A percentile compares a stretch with the other conserved stretches of the same genome.
Evolutionary conservation across 73 alveolate genomes (phyloP).

Genomic region (Halteria grandinella): DNA sequence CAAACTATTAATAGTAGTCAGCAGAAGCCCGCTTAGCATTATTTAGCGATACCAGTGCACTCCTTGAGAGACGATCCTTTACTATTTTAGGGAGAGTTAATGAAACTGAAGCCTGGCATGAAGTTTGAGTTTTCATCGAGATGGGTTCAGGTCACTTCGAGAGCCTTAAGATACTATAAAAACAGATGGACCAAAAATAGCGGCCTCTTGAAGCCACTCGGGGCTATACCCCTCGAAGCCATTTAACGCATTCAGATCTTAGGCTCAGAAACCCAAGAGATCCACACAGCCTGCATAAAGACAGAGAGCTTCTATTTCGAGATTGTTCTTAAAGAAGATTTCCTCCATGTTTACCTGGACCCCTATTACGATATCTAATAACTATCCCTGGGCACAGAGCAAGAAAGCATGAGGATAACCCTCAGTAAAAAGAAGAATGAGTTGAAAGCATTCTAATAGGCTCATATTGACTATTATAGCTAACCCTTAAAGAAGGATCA

Average conservation of each 20-base stretch:
- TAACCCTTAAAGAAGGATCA: slow-evolving; percentile 6
- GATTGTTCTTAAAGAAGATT: slow-evolving; percentile 1
- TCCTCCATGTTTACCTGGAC: slow-evolving; percentile 20
- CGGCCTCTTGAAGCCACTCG: slow-evolving; percentile 9
- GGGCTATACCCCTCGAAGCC: slow-evolving; percentile 32
- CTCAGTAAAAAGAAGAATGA: slow-evolving; percentile 14
- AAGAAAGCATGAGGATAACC: not conserved
- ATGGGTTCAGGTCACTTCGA: slow-evolving; percentile 29
- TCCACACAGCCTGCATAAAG: slow-evolving; percentile 14
- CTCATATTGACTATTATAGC: slow-evolving; percentile 1
- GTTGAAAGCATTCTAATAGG: not conserved
- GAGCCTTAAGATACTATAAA: slow-evolving; percentile 30
- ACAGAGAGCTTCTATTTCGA: slow-evolving; percentile 12
- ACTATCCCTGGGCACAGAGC: not conserved
- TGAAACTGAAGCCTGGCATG: slow-evolving; percentile 34
- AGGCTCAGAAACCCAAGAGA: not conserved
- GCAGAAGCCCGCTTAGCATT: not conserved
- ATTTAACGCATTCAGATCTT: not conserved
- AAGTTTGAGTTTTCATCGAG: slow-evolving; percentile 15
- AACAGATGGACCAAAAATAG: slow-evolving; percentile 38
- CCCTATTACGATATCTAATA: slow-evolving; percentile 45
- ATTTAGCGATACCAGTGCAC: not conserved
- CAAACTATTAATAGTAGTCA: too few species aligned
- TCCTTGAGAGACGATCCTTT: slow-evolving; percentile 18
- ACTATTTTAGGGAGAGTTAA: slow-evolving; percentile 27